Evolutionary conservation across 768 basidiomycete genomes (phyloP).

Genomic region (Agrocybe chaxingu): DNA sequence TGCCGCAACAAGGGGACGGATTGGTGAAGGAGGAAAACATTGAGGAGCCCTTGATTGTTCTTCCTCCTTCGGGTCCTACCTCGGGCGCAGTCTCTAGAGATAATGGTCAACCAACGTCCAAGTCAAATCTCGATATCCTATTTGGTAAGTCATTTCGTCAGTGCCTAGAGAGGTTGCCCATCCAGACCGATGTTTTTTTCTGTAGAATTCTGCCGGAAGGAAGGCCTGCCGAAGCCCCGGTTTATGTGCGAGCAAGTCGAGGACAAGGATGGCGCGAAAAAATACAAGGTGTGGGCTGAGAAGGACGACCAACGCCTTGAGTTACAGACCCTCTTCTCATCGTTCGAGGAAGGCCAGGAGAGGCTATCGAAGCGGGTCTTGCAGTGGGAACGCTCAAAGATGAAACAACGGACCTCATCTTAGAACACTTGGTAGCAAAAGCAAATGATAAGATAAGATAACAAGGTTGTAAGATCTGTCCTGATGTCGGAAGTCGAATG

Average conservation of each 20-base stretch:
- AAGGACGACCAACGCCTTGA: constrained; percentile 41
- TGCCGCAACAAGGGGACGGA: no score
- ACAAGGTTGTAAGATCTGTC: no score
- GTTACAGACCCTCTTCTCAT: constrained; percentile 36
- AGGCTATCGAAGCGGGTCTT: constrained; percentile 42
- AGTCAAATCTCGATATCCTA: constrained; percentile 15
- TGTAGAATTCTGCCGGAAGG: constrained; percentile 19
- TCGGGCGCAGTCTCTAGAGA: neutral
- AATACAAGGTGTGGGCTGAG: constrained; percentile 44
- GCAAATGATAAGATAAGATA: neutral
- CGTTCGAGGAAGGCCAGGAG: constrained; percentile 35
- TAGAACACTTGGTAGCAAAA: neutral
- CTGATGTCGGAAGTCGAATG: neutral
- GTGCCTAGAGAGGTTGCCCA: neutral
- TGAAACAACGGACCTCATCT: neutral
- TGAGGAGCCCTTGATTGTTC: no score
- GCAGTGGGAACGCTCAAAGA: constrained; percentile 24
- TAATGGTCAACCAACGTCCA: neutral
- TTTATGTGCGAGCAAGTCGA: constrained; percentile 28
- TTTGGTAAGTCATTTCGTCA: constrained; percentile 10
- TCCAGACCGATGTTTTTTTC: neutral
- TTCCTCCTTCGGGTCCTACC: no score
- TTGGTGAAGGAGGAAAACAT: no score
- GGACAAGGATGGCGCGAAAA: constrained; percentile 22
- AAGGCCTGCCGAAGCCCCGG: constrained; percentile 23